Conservation (phyloP, 495 filamentous ascomycete species). For the Annulohypoxylon nitens region DNA sequence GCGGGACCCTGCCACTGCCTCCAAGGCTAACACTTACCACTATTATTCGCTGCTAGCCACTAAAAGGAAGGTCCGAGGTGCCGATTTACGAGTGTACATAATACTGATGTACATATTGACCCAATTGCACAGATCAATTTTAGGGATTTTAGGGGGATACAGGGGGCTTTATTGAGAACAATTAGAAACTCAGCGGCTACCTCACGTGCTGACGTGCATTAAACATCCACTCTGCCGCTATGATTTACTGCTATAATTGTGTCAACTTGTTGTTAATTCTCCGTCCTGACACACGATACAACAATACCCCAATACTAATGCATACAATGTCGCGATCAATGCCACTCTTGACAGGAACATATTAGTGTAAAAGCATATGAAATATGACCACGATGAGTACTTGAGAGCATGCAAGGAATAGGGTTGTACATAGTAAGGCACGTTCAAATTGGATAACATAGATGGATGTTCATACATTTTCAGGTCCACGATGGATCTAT, state of each 20-base stretch:
- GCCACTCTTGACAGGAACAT: not conserved
- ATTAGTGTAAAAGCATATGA: no score
- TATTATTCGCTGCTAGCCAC: not conserved
- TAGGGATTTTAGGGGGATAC: not conserved
- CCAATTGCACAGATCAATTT: not conserved
- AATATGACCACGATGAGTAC: not conserved
- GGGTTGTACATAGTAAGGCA: not conserved
- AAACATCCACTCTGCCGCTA: not conserved
- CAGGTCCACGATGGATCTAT: not conserved
- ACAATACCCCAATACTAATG: not conserved
- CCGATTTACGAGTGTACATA: conserved; percentile 13
- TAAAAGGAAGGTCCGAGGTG: conserved; percentile 17
- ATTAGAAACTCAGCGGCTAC: conserved; percentile 11
- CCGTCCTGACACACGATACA: not conserved
- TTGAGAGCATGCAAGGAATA: not conserved
- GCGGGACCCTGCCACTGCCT: not conserved
- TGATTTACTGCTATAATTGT: conserved; percentile 10
- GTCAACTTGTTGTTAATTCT: conserved; percentile 6
- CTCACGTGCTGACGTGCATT: conserved; percentile 24
- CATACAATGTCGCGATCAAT: not conserved
- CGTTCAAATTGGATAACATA: not conserved
- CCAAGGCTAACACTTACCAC: not conserved
- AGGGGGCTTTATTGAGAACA: not conserved
- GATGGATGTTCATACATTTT: conserved; percentile 7
- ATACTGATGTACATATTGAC: conserved; percentile 1